Conservation (phyloP, 2,329 filamentous ascomycete genomes). For the Pseudonectria buxi region DNA sequence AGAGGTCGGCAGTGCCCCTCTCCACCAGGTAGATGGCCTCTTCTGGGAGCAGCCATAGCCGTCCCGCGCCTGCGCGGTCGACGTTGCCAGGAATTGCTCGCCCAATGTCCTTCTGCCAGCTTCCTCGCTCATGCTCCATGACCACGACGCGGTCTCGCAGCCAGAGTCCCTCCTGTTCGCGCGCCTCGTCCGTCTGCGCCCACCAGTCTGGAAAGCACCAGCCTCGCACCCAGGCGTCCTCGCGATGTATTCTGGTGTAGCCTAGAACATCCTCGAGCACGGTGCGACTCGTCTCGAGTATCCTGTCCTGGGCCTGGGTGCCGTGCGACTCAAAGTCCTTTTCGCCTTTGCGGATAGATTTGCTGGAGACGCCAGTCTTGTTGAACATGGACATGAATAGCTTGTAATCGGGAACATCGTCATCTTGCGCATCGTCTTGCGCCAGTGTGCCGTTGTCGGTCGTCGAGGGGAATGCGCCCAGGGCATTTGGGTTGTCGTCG, state of each 20-base stretch:
- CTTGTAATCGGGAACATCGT: conserved; percentile 82
- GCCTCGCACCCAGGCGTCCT: conserved; percentile 59
- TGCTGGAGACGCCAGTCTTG: conserved; percentile 45
- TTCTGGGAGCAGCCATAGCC: conserved; percentile 81
- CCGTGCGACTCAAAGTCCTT: conserved; percentile 97
- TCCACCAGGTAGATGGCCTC: conserved; percentile 88
- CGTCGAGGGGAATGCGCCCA: conserved; percentile 9
- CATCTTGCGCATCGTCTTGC: conserved; percentile 58
- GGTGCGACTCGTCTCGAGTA: conserved; percentile 71
- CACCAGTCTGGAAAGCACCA: conserved; percentile 65
- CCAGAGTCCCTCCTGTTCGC: conserved; percentile 23
- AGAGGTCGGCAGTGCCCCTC: conserved; percentile 76
- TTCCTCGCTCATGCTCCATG: conserved; percentile 65
- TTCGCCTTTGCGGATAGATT: conserved; percentile 81
- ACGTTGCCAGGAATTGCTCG: conserved; percentile 51
- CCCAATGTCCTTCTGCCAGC: conserved; percentile 71
- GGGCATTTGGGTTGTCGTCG: conserved; percentile 32
- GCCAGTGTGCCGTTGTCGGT: conserved; percentile 22
- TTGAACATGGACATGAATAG: conserved; percentile 53
- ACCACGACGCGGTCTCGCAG: conserved; percentile 51
- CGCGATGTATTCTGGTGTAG: conserved; percentile 67
- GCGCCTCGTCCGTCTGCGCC: conserved; percentile 20
- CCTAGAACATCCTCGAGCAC: conserved; percentile 86
- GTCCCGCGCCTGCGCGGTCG: conserved; percentile 50
- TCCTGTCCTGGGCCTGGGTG: conserved; percentile 70